Evolutionary conservation across 345 rosid genomes (phyloP).

Genomic region (Rubroshorea leprosula): DNA sequence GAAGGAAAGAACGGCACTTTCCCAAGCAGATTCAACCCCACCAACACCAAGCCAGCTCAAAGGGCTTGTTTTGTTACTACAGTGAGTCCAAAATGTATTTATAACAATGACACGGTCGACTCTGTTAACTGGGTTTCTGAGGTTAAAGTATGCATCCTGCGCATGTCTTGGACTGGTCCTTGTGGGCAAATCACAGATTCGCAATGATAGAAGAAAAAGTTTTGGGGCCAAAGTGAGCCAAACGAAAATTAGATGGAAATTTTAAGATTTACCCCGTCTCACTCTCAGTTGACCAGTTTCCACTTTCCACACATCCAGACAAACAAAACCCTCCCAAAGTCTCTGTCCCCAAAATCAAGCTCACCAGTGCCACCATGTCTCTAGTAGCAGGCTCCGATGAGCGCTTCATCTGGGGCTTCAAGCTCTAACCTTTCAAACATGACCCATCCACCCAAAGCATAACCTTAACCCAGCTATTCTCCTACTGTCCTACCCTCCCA

Average conservation of each 20-base stretch:
- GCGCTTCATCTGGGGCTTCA: constrained; percentile 84
- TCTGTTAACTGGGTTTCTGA: no score
- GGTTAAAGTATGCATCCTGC: no score
- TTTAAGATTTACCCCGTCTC: no score
- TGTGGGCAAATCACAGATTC: no score
- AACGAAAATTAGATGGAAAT: no score
- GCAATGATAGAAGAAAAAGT: no score
- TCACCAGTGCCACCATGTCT: constrained; percentile 36
- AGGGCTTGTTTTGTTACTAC: background rate
- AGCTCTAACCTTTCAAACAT: constrained; percentile 50
- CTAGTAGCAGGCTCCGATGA: constrained; percentile 90
- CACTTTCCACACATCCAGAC: no score
- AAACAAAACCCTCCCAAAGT: constrained; percentile 7
- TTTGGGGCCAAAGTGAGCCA: no score
- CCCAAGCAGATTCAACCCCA: background rate
- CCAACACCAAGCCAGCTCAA: no score
- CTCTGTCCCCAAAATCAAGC: background rate
- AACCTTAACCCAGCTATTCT: constrained; percentile 62
- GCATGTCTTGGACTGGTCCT: no score
- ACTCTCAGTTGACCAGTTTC: no score
- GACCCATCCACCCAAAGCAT: constrained; percentile 29
- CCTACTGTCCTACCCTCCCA: constrained; percentile 96
- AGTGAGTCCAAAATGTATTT: background rate
- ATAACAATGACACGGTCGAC: no score
- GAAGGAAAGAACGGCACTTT: background rate